These are phyloP conservation scores for Alternaria ethzedia DNA, from an alignment of 2,329 filamentous ascomycete species.

Conservation along the genomic window DNA sequence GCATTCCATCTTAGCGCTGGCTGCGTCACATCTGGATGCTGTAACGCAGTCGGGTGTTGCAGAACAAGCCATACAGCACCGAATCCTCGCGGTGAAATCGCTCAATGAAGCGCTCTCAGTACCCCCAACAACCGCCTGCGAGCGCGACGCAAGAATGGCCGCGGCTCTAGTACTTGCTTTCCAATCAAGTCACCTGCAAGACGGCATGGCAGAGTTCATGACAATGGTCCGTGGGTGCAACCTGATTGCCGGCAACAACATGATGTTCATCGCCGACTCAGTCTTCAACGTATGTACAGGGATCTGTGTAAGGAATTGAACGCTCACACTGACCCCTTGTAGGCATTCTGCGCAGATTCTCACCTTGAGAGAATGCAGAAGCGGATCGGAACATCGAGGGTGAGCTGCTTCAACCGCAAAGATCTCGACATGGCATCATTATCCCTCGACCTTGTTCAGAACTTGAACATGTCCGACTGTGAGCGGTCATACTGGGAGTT, in stretches of 20 bases:
- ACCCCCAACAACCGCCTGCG: conserved; percentile 38
- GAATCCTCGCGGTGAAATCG: conserved; percentile 66
- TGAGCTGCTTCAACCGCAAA: conserved; percentile 28
- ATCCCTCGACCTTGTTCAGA: conserved; percentile 35
- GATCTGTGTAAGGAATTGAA: background rate
- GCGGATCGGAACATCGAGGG: conserved; percentile 27
- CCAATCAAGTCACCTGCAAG: conserved; percentile 47
- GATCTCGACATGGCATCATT: conserved; percentile 40
- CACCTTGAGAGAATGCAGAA: conserved; percentile 41
- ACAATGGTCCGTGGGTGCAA: conserved; percentile 49
- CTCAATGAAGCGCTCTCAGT: conserved; percentile 48
- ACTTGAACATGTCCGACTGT: conserved; percentile 36
- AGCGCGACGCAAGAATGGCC: conserved; percentile 48
- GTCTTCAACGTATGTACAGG: conserved; percentile 36
- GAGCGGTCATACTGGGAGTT: conserved; percentile 37
- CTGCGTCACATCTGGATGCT: conserved; percentile 68
- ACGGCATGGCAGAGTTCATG: conserved; percentile 46
- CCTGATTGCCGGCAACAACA: conserved; percentile 40
- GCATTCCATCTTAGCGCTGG: conserved; percentile 72
- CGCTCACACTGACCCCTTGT: background rate
- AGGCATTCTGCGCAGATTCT: conserved; percentile 40
- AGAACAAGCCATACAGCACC: conserved; percentile 67
- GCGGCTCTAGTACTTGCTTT: conserved; percentile 47
- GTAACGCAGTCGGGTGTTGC: conserved; percentile 59
- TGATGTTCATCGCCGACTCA: conserved; percentile 26